Percentiles rank a stretch among this genome's conserved stretches.
phyloP scores from a whole-genome alignment of 345 rosid species.

The Citrus reticulata region DNA sequence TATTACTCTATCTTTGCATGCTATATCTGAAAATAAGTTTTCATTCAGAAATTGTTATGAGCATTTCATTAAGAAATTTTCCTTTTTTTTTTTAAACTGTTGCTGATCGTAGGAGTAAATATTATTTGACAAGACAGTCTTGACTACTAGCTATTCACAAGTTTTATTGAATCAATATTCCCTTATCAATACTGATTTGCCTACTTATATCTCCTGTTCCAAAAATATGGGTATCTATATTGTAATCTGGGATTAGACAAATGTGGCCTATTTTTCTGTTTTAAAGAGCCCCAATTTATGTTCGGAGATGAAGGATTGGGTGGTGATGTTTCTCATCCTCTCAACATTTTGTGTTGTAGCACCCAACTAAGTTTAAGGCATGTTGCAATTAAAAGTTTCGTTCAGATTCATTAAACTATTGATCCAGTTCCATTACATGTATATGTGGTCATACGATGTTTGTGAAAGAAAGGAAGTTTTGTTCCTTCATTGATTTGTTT shows the following conservation, averaged over 20 bases:
- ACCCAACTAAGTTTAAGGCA: too few species aligned
- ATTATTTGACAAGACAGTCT: neutral
- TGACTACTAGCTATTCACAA: neutral
- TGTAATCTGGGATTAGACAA: neutral
- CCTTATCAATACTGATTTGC: neutral
- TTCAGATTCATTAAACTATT: too few species aligned
- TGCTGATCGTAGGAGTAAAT: neutral
- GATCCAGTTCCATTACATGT: too few species aligned
- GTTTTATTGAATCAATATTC: neutral
- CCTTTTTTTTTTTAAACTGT: too few species aligned
- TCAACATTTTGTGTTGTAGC: too few species aligned
- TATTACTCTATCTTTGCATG: constrained; percentile 18
- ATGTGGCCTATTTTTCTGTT: neutral
- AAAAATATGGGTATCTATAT: neutral
- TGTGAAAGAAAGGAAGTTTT: too few species aligned
- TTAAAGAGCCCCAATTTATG: neutral
- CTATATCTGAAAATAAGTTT: neutral
- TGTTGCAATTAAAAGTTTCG: too few species aligned
- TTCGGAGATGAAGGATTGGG: neutral
- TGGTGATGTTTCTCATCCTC: too few species aligned
- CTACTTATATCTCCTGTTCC: neutral
- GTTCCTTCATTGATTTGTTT: too few species aligned
- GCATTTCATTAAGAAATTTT: neutral
- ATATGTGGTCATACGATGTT: too few species aligned
- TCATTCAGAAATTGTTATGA: neutral